Percentiles rank a stretch among this genome's conserved stretches.
These are phyloP conservation scores for Malassezia yamatoensis DNA, from an alignment of 1,284 basidiomycete species.

Conservation along the genomic window DNA sequence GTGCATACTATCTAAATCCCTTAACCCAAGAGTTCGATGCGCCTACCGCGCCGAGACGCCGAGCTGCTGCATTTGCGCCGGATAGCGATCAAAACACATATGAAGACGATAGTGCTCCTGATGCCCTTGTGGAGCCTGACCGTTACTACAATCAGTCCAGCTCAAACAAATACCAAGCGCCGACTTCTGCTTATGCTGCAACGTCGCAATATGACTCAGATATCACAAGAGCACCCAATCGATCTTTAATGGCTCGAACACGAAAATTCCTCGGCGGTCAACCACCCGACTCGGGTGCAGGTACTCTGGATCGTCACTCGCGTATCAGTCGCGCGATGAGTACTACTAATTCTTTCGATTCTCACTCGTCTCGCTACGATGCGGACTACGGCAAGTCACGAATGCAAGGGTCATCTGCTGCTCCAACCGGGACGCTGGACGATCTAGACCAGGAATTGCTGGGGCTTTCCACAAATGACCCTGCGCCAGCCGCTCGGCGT, in stretches of 20 bases:
- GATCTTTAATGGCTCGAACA: slow-evolving; percentile 7
- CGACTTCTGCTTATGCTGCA: not conserved
- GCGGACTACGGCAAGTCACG: too few relatives aligned
- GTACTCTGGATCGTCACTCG: slow-evolving; percentile 1
- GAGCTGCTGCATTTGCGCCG: too few relatives aligned
- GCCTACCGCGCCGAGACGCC: not conserved
- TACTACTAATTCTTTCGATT: not conserved
- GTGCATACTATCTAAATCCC: slow-evolving; percentile 7
- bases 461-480: slow-evolving; percentile 6
- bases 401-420: not conserved
- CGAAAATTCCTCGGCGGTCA: slow-evolving; percentile 9
- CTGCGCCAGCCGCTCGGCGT: slow-evolving; percentile 7
- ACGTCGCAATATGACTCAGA: not conserved
- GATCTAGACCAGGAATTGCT: slow-evolving; percentile 16
- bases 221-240: not conserved
- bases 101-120: not conserved
- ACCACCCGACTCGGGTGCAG: not conserved
- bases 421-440: not conserved
- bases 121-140: slow-evolving; percentile 14
- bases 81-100: not conserved
- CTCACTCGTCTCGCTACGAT: not conserved
- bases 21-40: slow-evolving; percentile 2
- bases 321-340: not conserved
- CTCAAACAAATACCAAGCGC: not conserved
- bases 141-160: not conserved